Percentiles rank a stretch among this genome's conserved stretches.
Conservation (phyloP, 805 yeast species). For the Hanseniaspora jakobsenii region DNA sequence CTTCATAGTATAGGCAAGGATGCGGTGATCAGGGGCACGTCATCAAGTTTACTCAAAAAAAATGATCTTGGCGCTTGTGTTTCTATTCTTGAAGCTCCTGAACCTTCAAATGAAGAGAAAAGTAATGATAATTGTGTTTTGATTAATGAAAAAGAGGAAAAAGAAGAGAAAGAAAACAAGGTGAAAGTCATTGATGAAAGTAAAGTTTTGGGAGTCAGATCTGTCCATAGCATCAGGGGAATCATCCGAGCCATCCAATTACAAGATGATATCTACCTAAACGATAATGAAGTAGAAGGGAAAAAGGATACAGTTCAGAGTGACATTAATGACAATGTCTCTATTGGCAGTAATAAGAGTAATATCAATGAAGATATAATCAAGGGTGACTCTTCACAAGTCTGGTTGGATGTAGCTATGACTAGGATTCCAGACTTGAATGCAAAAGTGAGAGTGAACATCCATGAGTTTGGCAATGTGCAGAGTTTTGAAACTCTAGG, state of each 20-base stretch:
- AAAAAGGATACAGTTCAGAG: too few relatives aligned
- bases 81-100: conserved; percentile 7
- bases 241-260: conserved; percentile 12
- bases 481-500: conserved; percentile 8
- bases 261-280: too few relatives aligned
- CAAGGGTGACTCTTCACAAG: conserved; percentile 50
- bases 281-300: too few relatives aligned
- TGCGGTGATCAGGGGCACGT: conserved; percentile 80
- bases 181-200: conserved; percentile 2
- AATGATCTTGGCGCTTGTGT: conserved; percentile 20
- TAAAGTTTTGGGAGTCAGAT: conserved; percentile 11
- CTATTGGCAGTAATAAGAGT: too few relatives aligned
- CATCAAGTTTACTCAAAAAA: conserved; percentile 32
- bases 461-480: conserved; percentile 11
- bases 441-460: not conserved
- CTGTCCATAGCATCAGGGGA: conserved; percentile 7
- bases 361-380: too few relatives aligned
- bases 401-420: conserved; percentile 27
- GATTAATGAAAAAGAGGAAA: too few relatives aligned
- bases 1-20: conserved; percentile 62
- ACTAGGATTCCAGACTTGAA: conserved; percentile 21
- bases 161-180: conserved; percentile 12
- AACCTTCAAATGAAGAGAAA: not conserved
- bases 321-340: too few relatives aligned
- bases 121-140: conserved; percentile 12